phyloP scores from a whole-genome alignment of 352 stramenopile genomes.

The Phytophthora sp. region DNA sequence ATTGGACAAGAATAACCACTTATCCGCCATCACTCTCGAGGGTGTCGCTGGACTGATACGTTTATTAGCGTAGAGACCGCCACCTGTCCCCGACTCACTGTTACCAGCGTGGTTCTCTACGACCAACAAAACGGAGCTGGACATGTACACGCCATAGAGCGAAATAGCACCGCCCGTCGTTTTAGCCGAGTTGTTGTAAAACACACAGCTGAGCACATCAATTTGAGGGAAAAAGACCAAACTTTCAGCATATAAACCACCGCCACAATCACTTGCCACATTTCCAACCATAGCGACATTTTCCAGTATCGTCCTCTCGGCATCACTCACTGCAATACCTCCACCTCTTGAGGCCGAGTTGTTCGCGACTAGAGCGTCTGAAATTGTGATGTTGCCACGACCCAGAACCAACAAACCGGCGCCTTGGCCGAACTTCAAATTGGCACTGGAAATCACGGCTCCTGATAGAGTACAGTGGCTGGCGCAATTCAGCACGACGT shows the following conservation, averaged over 20 bases:
- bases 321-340: constrained; percentile 36
- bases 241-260: constrained; percentile 30
- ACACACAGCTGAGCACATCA: constrained; percentile 25
- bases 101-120: constrained; percentile 42
- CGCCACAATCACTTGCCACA: constrained; percentile 28
- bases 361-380: constrained; percentile 26
- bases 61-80: constrained; percentile 30
- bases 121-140: constrained; percentile 25
- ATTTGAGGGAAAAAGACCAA: constrained; percentile 4
- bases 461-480: constrained; percentile 32
- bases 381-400: constrained; percentile 25
- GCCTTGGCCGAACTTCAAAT: constrained; percentile 26
- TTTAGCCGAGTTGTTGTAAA: constrained; percentile 55
- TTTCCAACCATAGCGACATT: constrained; percentile 38
- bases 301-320: constrained; percentile 16
- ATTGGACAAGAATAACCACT: constrained; percentile 46
- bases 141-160: constrained; percentile 16
- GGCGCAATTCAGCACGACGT: constrained; percentile 36
- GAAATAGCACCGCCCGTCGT: constrained; percentile 36
- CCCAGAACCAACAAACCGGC: constrained; percentile 44
- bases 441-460: constrained; percentile 30
- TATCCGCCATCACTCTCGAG: constrained; percentile 15
- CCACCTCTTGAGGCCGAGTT: constrained; percentile 43
- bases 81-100: constrained; percentile 31
- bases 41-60: background rate